A percentile compares a stretch with the other conserved stretches of the same genome.
Conservation (phyloP, 306 rosid genomes). For the Quercus gilva region DNA sequence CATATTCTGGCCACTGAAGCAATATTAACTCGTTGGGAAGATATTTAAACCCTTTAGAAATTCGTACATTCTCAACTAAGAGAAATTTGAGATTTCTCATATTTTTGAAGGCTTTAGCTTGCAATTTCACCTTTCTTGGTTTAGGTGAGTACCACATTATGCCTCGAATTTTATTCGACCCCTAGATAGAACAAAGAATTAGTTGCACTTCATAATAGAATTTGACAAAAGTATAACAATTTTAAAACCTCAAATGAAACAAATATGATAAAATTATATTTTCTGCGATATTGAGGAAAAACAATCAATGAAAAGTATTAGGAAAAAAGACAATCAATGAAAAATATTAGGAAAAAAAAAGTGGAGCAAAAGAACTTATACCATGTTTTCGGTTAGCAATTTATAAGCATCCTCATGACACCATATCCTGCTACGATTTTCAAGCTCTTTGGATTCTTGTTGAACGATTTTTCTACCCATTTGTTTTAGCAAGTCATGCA, state of each 20-base stretch:
- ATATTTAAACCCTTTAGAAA: neutral
- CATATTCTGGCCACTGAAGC: slow-evolving; percentile 6
- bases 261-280: too few species aligned
- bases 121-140: slow-evolving; percentile 6
- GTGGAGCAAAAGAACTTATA: neutral
- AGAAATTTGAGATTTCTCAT: slow-evolving; percentile 21
- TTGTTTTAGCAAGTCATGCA: slow-evolving; percentile 13
- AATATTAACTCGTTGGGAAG: slow-evolving; percentile 15
- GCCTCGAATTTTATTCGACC: neutral
- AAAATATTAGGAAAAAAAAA: too few species aligned
- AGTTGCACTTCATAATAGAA: neutral
- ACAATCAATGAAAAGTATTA: neutral
- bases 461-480: slow-evolving; percentile 12
- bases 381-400: slow-evolving; percentile 7
- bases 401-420: neutral
- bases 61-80: neutral
- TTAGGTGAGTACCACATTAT: slow-evolving; percentile 3
- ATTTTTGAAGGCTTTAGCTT: slow-evolving; percentile 13
- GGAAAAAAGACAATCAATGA: neutral
- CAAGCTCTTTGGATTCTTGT: slow-evolving; percentile 2
- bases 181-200: neutral
- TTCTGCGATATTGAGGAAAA: too few species aligned
- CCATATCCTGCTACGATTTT: slow-evolving; percentile 21
- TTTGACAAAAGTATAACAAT: too few species aligned
- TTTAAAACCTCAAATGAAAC: too few species aligned